A percentile compares a stretch with the other conserved stretches of the same genome.
Evolutionary conservation across 2,329 filamentous ascomycete species (phyloP).

Genomic region (Ceratocystis alfenasii): DNA sequence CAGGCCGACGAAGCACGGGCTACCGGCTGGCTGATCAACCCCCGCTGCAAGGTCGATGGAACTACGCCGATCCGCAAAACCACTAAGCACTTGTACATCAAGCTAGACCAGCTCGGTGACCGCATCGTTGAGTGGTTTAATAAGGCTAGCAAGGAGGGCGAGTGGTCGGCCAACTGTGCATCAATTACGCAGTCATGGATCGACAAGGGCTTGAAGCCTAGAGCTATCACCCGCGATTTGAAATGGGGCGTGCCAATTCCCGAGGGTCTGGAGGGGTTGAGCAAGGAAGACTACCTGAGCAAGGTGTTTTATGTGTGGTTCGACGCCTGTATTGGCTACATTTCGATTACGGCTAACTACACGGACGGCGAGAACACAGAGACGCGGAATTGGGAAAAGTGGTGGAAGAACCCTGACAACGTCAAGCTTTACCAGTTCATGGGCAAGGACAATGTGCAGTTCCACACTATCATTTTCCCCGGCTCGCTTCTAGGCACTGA

Average conservation of each 20-base stretch:
- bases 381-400: constrained; percentile 69
- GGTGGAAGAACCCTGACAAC: constrained; percentile 85
- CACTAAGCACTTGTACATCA: constrained; percentile 87
- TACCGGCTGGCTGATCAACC: constrained; percentile 55
- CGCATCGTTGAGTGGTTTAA: constrained; percentile 67
- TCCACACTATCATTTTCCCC: constrained; percentile 68
- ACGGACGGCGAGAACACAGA: constrained; percentile 43
- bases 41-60: constrained; percentile 82
- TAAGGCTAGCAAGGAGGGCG: constrained; percentile 59
- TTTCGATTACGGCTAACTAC: constrained; percentile 87
- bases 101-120: constrained; percentile 69
- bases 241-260: constrained; percentile 66
- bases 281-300: constrained; percentile 42
- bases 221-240: constrained; percentile 84
- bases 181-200: constrained; percentile 73
- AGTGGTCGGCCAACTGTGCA: constrained; percentile 63
- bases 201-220: constrained; percentile 68
- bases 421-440: constrained; percentile 90
- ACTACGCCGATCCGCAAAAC: constrained; percentile 65
- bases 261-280: constrained; percentile 38
- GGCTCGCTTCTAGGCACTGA: constrained; percentile 72
- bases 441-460: constrained; percentile 63
- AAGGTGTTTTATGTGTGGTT: constrained; percentile 90
- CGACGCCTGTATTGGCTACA: constrained; percentile 84
- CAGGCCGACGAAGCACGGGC: constrained; percentile 29